Percentiles rank a stretch among this genome's conserved stretches.
phyloP scores from a whole-genome alignment of 805 yeast species.

The Cyberlindnera euphorbiae region DNA sequence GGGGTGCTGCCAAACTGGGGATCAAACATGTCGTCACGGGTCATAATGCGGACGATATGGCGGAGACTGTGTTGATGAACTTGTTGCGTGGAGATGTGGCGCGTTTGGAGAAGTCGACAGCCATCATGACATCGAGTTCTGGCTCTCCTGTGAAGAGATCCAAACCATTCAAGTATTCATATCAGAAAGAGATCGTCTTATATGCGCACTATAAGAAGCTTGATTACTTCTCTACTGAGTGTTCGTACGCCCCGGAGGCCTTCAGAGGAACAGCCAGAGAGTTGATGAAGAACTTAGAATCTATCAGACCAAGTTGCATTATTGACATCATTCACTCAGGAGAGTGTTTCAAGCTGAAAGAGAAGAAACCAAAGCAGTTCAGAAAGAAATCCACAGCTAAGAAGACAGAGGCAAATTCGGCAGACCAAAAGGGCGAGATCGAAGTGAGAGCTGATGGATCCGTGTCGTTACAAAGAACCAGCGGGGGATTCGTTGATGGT shows the following conservation, averaged over 20 bases:
- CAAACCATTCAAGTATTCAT: conserved; percentile 92
- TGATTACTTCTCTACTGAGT: conserved; percentile 95
- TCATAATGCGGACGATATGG: conserved; percentile 99
- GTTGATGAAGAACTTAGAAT: conserved; percentile 82
- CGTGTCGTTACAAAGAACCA: conserved; percentile 36
- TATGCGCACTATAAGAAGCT: conserved; percentile 95
- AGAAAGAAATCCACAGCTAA: conserved; percentile 13
- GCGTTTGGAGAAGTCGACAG: conserved; percentile 81
- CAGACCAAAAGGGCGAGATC: conserved; percentile 31
- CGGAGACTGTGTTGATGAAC: conserved; percentile 96
- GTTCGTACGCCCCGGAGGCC: conserved; percentile 98
- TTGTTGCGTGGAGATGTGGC: conserved; percentile 94
- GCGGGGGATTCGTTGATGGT: conserved; percentile 46
- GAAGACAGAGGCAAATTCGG: neutral
- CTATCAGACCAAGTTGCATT: conserved; percentile 87
- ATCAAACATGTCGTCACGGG: conserved; percentile 95
- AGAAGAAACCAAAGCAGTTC: conserved; percentile 41
- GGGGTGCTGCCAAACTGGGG: conserved; percentile 86
- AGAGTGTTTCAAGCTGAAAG: conserved; percentile 68
- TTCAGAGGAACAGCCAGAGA: conserved; percentile 97
- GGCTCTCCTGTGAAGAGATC: conserved; percentile 91
- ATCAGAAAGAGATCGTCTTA: conserved; percentile 94
- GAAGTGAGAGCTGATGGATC: conserved; percentile 61
- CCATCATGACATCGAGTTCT: conserved; percentile 73
- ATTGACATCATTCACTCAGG: conserved; percentile 94